Conservation (phyloP, 805 yeast genomes). For the Torulaspora microellipsoides region DNA sequence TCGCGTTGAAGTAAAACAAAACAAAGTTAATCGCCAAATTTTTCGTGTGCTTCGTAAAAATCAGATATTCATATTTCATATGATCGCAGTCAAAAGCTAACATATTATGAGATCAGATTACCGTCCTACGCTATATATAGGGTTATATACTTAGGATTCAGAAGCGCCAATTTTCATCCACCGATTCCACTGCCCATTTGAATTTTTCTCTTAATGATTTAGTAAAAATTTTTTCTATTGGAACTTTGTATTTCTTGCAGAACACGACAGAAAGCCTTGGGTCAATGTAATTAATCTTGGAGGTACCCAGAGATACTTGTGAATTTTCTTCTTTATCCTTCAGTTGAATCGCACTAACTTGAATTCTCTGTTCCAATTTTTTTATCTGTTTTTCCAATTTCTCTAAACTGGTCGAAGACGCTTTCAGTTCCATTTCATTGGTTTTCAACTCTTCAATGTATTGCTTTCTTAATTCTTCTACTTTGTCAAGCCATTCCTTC, state of each 20-base stretch:
- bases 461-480: conserved; percentile 47
- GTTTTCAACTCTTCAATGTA: conserved; percentile 55
- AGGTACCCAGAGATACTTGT: conserved; percentile 86
- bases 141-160: conserved; percentile 27
- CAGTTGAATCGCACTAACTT: conserved; percentile 64
- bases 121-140: no score
- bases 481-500: conserved; percentile 52
- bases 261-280: conserved; percentile 89
- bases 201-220: conserved; percentile 90
- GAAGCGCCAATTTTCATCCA: conserved; percentile 83
- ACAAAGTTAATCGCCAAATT: neutral
- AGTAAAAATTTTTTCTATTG: conserved; percentile 86
- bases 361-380: conserved; percentile 64
- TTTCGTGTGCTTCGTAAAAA: neutral
- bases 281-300: conserved; percentile 92
- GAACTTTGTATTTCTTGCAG: conserved; percentile 79
- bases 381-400: conserved; percentile 69
- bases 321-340: conserved; percentile 94
- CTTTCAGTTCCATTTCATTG: conserved; percentile 54
- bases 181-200: conserved; percentile 92
- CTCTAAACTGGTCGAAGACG: conserved; percentile 50
- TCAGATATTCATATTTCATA: neutral
- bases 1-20: neutral
- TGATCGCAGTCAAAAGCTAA: no score
- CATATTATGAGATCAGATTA: no score